A percentile compares a stretch with the other conserved stretches of the same genome.
Conservation (phyloP, 2,329 filamentous ascomycete species). For the Chaetoscypha palmicola region DNA sequence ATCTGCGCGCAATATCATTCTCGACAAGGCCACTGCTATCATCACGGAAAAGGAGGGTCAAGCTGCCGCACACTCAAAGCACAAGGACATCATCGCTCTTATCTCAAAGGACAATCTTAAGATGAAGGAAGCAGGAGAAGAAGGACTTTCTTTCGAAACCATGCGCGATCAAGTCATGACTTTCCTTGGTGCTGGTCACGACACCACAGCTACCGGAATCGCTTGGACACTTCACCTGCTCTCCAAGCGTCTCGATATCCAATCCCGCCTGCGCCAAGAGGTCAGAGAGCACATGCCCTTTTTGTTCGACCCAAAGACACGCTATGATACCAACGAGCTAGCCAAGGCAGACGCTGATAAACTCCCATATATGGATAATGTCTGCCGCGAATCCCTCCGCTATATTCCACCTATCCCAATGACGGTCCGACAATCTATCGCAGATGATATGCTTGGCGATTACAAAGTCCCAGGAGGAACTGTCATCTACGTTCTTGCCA, state of each 20-base stretch:
- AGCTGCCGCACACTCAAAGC: constrained; percentile 41
- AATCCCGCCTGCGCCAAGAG: constrained; percentile 36
- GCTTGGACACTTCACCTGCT: constrained; percentile 38
- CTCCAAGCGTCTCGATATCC: constrained; percentile 34
- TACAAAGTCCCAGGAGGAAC: constrained; percentile 38
- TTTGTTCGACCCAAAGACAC: constrained; percentile 32
- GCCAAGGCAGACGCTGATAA: constrained; percentile 33
- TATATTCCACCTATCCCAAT: constrained; percentile 41
- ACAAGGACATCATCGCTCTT: constrained; percentile 66
- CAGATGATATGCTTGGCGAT: constrained; percentile 34
- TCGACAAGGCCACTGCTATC: constrained; percentile 46
- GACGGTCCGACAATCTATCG: constrained; percentile 37
- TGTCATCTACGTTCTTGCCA: constrained; percentile 37
- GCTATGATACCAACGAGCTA: constrained; percentile 29
- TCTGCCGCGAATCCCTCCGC: constrained; percentile 40
- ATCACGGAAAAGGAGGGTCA: constrained; percentile 62
- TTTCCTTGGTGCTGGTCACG: constrained; percentile 62
- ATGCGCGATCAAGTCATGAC: constrained; percentile 86
- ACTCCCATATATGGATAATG: constrained; percentile 39
- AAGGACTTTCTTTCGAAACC: constrained; percentile 64
- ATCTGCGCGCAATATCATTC: constrained; percentile 58
- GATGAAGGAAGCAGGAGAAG: constrained; percentile 57
- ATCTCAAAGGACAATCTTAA: constrained; percentile 37
- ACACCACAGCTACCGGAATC: constrained; percentile 38
- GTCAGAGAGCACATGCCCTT: constrained; percentile 40